These are phyloP conservation scores for Fomitopsis schrenkii DNA, from an alignment of 1,284 basidiomycete species.

Conservation along the genomic window DNA sequence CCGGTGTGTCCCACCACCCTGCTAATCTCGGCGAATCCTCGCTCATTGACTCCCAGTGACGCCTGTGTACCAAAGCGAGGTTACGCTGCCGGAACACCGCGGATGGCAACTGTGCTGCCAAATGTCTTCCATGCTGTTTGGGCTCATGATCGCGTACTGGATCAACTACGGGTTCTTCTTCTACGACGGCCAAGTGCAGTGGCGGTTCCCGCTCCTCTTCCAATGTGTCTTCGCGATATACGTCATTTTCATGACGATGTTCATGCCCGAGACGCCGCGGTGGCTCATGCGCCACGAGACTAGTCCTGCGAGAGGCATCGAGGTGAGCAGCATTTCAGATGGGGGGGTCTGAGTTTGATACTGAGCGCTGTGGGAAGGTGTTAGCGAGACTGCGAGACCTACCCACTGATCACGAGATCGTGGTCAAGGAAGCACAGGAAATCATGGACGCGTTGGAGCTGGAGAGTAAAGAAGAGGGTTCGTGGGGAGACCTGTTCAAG, in stretches of 20 bases:
- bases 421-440: conserved; percentile 6
- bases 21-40: background rate
- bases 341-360: background rate
- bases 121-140: conserved; percentile 19
- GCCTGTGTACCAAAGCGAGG: conserved; percentile 22
- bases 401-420: conserved; percentile 6
- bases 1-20: conserved; percentile 2
- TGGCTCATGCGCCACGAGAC: conserved; percentile 41
- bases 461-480: conserved; percentile 9
- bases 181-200: conserved; percentile 32
- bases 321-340: background rate
- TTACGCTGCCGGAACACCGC: conserved; percentile 16
- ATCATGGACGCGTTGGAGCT: conserved; percentile 8
- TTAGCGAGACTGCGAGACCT: background rate
- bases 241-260: conserved; percentile 33
- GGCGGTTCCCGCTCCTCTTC: conserved; percentile 42
- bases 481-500: conserved; percentile 10
- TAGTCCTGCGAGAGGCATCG: conserved; percentile 4
- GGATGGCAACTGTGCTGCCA: conserved; percentile 20
- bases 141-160: conserved; percentile 37
- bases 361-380: background rate
- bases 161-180: conserved; percentile 41
- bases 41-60: conserved; percentile 12
- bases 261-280: conserved; percentile 40
- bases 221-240: conserved; percentile 39